Evolutionary conservation across 2,329 filamentous ascomycete genomes (phyloP).

Genomic region (Cyphellophora europaea): DNA sequence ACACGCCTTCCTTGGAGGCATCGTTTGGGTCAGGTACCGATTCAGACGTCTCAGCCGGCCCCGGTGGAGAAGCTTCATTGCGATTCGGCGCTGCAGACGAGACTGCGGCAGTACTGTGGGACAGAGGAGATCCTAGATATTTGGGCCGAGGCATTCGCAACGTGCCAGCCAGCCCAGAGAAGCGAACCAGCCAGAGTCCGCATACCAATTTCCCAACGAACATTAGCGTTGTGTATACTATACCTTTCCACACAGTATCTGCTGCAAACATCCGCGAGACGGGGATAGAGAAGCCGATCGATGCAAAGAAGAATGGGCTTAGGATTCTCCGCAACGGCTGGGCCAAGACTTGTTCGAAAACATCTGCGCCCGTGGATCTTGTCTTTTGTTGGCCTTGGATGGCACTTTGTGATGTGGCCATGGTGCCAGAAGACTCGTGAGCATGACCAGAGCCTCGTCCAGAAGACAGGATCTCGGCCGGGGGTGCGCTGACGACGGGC

Average conservation of each 20-base stretch:
- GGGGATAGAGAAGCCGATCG: constrained; percentile 70
- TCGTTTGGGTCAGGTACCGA: background rate
- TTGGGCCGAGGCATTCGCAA: background rate
- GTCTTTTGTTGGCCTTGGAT: background rate
- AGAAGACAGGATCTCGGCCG: background rate
- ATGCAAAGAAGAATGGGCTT: constrained; percentile 65
- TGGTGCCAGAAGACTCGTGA: background rate
- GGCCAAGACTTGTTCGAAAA: constrained; percentile 40
- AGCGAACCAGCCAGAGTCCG: constrained; percentile 48
- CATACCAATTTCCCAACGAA: constrained; percentile 50
- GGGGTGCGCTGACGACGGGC: background rate
- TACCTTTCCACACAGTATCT: constrained; percentile 58
- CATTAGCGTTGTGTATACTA: constrained; percentile 68
- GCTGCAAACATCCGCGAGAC: constrained; percentile 60
- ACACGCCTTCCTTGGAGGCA: background rate
- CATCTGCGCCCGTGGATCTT: constrained; percentile 17
- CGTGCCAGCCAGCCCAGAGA: constrained; percentile 13
- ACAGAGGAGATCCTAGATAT: too few species aligned
- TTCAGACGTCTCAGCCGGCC: background rate
- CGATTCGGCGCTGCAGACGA: background rate
- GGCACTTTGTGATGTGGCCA: background rate
- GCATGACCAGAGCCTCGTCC: background rate
- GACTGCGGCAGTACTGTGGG: background rate
- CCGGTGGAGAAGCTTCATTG: background rate
- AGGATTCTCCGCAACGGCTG: constrained; percentile 44